These are phyloP conservation scores for Trichoderma hamatum DNA, from an alignment of 2,329 filamentous ascomycete species.

Conservation along the genomic window DNA sequence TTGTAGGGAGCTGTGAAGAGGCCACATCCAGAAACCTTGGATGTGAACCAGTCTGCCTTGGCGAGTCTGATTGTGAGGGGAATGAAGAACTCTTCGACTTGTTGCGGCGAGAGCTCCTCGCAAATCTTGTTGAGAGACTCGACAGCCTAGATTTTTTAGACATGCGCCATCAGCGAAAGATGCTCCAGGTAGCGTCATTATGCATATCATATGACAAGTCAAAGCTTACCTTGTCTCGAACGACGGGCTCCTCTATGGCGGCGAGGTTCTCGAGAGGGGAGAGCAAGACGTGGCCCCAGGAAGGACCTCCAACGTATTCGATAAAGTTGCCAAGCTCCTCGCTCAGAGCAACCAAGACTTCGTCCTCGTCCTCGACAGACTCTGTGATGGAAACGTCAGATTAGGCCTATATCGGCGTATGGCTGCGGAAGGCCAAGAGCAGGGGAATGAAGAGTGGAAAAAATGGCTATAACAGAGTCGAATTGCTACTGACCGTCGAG, in stretches of 20 bases:
- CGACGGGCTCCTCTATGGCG: constrained; percentile 96
- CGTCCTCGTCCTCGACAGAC: constrained; percentile 98
- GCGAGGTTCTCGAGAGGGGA: constrained; percentile 97
- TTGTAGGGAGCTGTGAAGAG: constrained; percentile 93
- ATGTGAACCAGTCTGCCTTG: constrained; percentile 99
- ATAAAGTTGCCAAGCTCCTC: constrained; percentile 96
- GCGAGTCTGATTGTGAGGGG: constrained; percentile 93
- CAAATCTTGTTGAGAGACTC: constrained; percentile 99
- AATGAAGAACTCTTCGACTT: constrained; percentile 97
- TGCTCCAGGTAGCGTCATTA: constrained; percentile 5
- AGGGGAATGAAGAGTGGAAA: neutral
- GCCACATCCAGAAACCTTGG: constrained; percentile 96
- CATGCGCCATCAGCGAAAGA: constrained; percentile 24
- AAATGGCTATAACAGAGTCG: constrained; percentile 21
- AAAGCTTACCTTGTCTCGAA: constrained; percentile 84
- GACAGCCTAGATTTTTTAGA: constrained; percentile 68
- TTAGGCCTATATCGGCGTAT: constrained; percentile 3
- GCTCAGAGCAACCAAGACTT: constrained; percentile 94
- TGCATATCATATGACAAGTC: constrained; percentile 29
- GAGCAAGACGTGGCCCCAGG: constrained; percentile 92
- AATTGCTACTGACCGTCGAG: constrained; percentile 77
- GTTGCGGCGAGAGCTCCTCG: constrained; percentile 82
- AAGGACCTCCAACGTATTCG: constrained; percentile 94
- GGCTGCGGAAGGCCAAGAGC: neutral
- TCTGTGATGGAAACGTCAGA: constrained; percentile 57